phyloP scores from a whole-genome alignment of 352 stramenopile genomes.

The Peronospora tabacina region DNA sequence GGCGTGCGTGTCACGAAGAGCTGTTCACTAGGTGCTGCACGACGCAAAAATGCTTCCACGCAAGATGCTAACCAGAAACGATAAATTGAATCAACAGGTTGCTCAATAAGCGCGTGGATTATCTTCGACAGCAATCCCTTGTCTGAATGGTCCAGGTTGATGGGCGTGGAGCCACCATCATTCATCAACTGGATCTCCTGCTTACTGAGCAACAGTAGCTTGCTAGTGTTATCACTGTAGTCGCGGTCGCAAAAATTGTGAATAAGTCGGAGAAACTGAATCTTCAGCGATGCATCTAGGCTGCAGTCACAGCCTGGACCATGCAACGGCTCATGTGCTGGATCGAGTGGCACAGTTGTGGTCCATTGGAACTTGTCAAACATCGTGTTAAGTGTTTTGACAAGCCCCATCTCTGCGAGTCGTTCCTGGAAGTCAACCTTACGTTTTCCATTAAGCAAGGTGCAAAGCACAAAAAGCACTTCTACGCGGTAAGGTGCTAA shows the following conservation, averaged over 20 bases:
- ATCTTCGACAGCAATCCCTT: conserved; percentile 89
- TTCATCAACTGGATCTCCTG: conserved; percentile 53
- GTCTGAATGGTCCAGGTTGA: conserved; percentile 55
- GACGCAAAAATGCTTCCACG: conserved; percentile 92
- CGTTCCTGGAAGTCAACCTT: conserved; percentile 90
- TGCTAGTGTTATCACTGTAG: conserved; percentile 77
- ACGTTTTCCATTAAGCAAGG: conserved; percentile 89
- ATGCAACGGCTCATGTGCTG: conserved; percentile 52
- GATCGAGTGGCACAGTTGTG: conserved; percentile 30
- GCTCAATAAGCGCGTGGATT: conserved; percentile 82
- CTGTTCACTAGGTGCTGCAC: conserved; percentile 77
- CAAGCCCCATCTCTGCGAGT: conserved; percentile 83
- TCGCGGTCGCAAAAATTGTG: conserved; percentile 96
- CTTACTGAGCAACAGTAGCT: conserved; percentile 71
- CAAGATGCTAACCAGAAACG: conserved; percentile 95
- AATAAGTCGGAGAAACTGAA: conserved; percentile 93
- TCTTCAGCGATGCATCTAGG: conserved; percentile 90
- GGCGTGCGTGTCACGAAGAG: conserved; percentile 87
- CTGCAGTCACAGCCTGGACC: conserved; percentile 91
- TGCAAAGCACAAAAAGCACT: conserved; percentile 95
- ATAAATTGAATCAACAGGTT: conserved; percentile 91
- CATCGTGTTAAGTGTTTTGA: conserved; percentile 89
- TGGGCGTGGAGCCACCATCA: conserved; percentile 33
- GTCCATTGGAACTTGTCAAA: conserved; percentile 92
- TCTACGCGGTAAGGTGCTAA: conserved; percentile 91